A percentile compares a stretch with the other conserved stretches of the same genome.
Conservation (phyloP, 2,329 filamentous ascomycete species). For the Colletotrichum liaoningense region DNA sequence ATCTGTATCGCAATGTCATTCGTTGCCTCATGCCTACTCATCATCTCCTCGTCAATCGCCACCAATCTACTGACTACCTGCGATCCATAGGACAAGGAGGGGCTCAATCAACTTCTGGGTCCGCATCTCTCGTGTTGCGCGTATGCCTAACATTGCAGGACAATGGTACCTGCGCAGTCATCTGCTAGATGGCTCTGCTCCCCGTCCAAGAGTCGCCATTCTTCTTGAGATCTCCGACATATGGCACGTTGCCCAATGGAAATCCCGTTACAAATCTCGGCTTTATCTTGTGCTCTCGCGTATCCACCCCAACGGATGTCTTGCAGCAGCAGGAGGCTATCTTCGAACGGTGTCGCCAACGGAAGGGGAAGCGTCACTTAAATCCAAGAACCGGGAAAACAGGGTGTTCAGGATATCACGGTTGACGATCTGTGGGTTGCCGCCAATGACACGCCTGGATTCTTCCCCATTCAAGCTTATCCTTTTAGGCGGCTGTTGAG, state of each 20-base stretch:
- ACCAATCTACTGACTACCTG: not conserved
- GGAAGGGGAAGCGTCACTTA: not conserved
- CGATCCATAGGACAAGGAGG: not conserved
- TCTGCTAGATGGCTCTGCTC: not conserved
- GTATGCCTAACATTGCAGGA: not conserved
- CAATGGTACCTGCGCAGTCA: not conserved
- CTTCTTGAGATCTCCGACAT: not conserved
- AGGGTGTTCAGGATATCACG: not conserved
- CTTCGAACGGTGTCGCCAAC: not conserved
- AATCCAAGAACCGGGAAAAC: not conserved
- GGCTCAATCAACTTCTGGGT: not conserved
- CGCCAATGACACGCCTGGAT: not conserved
- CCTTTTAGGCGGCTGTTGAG: not conserved
- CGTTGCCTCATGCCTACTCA: not conserved
- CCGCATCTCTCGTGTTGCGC: not conserved
- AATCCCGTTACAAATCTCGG: not conserved
- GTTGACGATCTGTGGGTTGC: not conserved
- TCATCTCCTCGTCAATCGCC: not conserved
- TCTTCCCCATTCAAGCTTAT: not conserved
- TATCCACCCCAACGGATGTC: not conserved
- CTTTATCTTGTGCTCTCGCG: not conserved
- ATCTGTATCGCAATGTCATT: not conserved
- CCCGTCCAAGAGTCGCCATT: not conserved
- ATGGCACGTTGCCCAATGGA: not conserved
- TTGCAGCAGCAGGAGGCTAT: not conserved